A percentile compares a stretch with the other conserved stretches of the same genome.
Conservation (phyloP, 208 protist genomes). For the Wallacemonas sp. region DNA sequence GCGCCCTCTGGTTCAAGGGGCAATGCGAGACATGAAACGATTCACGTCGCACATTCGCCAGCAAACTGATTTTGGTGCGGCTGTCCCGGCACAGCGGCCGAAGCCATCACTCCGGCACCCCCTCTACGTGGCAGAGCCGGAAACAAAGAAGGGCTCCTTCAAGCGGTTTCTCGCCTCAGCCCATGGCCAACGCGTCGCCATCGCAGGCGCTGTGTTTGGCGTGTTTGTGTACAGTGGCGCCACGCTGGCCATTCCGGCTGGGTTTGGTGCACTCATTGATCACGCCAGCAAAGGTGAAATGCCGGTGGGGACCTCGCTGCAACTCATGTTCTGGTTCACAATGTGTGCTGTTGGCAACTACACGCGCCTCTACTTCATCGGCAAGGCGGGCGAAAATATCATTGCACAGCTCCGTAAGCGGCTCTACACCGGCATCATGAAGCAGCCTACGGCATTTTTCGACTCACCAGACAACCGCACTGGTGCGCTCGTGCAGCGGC, state of each 20-base stretch:
- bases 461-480: slow-evolving; percentile 77
- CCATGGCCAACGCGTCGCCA: slow-evolving; percentile 45
- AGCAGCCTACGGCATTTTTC: slow-evolving; percentile 78
- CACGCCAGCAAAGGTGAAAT: slow-evolving; percentile 77
- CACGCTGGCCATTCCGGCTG: slow-evolving; percentile 81
- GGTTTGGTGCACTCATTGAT: slow-evolving; percentile 86
- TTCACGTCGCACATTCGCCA: slow-evolving; percentile 43
- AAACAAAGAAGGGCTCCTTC: slow-evolving; percentile 57
- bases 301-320: slow-evolving; percentile 73
- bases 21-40: slow-evolving; percentile 21
- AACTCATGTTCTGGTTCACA: slow-evolving; percentile 74
- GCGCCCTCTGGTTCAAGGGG: slow-evolving; percentile 30
- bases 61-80: slow-evolving; percentile 73
- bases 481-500: slow-evolving; percentile 73
- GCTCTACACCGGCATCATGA: slow-evolving; percentile 68
- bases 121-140: slow-evolving; percentile 75
- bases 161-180: slow-evolving; percentile 55
- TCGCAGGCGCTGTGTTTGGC: slow-evolving; percentile 63
- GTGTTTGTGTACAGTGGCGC: slow-evolving; percentile 76
- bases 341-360: slow-evolving; percentile 74
- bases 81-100: slow-evolving; percentile 67
- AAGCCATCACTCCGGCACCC: slow-evolving; percentile 24
- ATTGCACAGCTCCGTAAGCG: slow-evolving; percentile 65
- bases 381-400: slow-evolving; percentile 72
- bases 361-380: slow-evolving; percentile 68